A percentile compares a stretch with the other conserved stretches of the same genome.
phyloP scores from a whole-genome alignment of 495 filamentous ascomycete genomes.

The Penicillium flavigenum region DNA sequence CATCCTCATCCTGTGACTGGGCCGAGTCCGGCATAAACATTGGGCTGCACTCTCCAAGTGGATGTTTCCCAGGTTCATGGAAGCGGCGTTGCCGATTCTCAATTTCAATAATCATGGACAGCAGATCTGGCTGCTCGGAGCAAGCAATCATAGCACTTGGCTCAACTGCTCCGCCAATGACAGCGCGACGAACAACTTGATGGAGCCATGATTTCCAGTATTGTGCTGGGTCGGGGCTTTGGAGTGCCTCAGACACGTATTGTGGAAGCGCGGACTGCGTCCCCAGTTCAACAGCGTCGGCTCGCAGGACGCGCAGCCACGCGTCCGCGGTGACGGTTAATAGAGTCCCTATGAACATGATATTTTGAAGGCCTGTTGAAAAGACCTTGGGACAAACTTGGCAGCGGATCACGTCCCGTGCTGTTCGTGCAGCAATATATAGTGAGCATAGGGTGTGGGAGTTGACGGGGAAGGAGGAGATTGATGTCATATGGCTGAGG shows the following conservation, averaged over 20 bases:
- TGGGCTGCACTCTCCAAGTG: conserved; percentile 13
- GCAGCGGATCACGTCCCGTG: conserved; percentile 60
- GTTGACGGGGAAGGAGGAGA: conserved; percentile 44
- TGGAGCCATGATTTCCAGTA: conserved; percentile 43
- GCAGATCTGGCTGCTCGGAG: conserved; percentile 30
- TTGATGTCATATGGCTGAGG: conserved; percentile 45
- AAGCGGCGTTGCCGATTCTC: conserved; percentile 44
- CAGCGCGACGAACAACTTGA: conserved; percentile 38
- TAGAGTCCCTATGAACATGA: conserved; percentile 66
- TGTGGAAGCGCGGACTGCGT: conserved; percentile 36
- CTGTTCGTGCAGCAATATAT: conserved; percentile 55
- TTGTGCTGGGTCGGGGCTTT: conserved; percentile 29
- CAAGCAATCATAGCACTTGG: conserved; percentile 23
- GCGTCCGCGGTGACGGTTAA: conserved; percentile 61
- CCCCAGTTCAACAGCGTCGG: conserved; percentile 38
- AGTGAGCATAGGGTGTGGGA: conserved; percentile 54
- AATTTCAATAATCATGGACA: conserved; percentile 41
- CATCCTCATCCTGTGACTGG: conserved; percentile 7
- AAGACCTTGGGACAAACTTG: conserved; percentile 52
- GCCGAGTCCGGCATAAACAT: not conserved
- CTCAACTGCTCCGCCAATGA: conserved; percentile 36
- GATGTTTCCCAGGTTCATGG: conserved; percentile 37
- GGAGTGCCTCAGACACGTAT: conserved; percentile 28
- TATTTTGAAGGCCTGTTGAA: conserved; percentile 54
- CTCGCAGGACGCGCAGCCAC: conserved; percentile 46